Conservation (phyloP, 371 early-diverging fungal species). For the Rhizopus microsporus region DNA sequence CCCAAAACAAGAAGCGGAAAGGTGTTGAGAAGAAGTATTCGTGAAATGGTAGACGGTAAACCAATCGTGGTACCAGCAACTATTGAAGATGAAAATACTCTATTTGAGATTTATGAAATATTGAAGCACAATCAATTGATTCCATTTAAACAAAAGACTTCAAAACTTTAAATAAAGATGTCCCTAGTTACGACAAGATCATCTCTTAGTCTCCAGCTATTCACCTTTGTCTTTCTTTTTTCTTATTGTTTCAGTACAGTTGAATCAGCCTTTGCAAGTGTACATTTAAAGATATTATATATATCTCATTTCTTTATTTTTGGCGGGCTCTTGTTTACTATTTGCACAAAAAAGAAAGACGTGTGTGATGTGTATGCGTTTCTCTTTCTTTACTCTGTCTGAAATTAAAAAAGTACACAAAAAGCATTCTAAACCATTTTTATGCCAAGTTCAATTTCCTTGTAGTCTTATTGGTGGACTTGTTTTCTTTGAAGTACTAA, state of each 20-base stretch:
- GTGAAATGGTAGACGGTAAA: constrained; percentile 72
- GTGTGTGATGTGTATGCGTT: too few relatives aligned
- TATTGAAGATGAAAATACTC: constrained; percentile 75
- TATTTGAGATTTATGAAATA: constrained; percentile 55
- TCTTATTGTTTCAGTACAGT: not conserved
- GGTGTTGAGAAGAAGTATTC: constrained; percentile 80
- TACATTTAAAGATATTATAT: too few relatives aligned
- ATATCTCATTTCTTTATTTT: too few relatives aligned
- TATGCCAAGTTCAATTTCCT: not conserved
- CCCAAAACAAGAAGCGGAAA: constrained; percentile 96
- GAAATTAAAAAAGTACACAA: too few relatives aligned
- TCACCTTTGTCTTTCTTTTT: not conserved
- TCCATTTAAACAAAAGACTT: constrained; percentile 1
- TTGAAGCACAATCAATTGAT: constrained; percentile 21
- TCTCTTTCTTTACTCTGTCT: too few relatives aligned
- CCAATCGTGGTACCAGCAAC: constrained; percentile 73
- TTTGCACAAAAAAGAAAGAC: too few relatives aligned
- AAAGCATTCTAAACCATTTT: not conserved
- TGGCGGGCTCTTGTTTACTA: too few relatives aligned
- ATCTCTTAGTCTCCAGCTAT: not conserved
- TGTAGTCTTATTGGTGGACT: not conserved
- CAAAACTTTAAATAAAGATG: constrained; percentile 2
- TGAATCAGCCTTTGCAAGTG: not conserved
- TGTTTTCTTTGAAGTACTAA: not conserved
- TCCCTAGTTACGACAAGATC: not conserved